Evolutionary conservation across 1,139 yeast species (phyloP), one percentile per base, ranked within the genome.

Genomic region (Yamadazyma dendronema): DNA sequence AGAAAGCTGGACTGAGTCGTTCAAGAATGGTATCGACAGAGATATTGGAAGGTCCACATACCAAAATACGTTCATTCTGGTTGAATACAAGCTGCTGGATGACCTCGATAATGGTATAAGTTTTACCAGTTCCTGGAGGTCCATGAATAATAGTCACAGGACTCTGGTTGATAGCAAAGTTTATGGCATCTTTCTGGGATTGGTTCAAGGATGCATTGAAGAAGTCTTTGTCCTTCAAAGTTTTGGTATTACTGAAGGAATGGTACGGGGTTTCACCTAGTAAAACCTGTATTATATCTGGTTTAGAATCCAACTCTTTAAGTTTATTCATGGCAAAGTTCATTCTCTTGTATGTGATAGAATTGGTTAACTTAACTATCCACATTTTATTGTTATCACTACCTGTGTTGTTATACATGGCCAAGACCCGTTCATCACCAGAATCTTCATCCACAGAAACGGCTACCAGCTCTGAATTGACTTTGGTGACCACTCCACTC

Each of bases 11-110:
- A n/a, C 81, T 72, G 17, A 90, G 60, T 42, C 97, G 67, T 55
- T 90, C 97, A 35, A 89, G 61, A 22, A 92, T 85, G 0, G 95
- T 92, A 58, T 92, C 97, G 0, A 89, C 96, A 0, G 97, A 81
- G n/a, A 89, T 83, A 55, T 92, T 92, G 0, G 97, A 90, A 0
- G 97, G 96, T 0, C 97, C 97, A 62, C 97, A 90, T 0, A 92
- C 94, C 29, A 92, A 65, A 0, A 92, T 82, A 36, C 92, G 67
- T 47, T 84, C 81, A 7, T 81, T 79, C 25, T 57, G 56, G 11
- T 64, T 63, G 12, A 66, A 67, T 0, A 83, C 74, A 38, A 88
- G 63, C 53, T 90, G 97, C 34, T 84, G 77, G 28, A 89, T 82
- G 9, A 87, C 63, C 52, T 92, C 97, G n/a, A 90, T 79, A 7